Evolutionary conservation across 495 filamentous ascomycete genomes (phyloP).

Genomic region (Talaromyces wortmannii): DNA sequence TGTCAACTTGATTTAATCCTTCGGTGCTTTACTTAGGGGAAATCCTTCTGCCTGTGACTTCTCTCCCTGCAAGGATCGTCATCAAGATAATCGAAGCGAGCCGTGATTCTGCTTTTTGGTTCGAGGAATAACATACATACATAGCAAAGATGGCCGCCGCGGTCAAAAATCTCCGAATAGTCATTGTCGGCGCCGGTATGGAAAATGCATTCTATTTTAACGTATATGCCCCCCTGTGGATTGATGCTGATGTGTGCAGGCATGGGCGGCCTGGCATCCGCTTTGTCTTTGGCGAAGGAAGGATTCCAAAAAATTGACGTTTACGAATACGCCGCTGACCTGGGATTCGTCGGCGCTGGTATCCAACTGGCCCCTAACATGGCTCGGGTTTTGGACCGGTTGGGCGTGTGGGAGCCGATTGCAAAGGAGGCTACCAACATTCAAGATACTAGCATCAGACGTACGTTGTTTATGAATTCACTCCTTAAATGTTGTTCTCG

Average conservation of each 20-base stretch:
- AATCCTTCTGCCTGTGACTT: too few species aligned
- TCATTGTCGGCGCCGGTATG: constrained; percentile 35
- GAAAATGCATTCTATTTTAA: background rate
- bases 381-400: constrained; percentile 61
- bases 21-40: too few species aligned
- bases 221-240: background rate
- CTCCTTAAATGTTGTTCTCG: background rate
- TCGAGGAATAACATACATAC: background rate
- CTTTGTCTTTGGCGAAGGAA: constrained; percentile 65
- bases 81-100: too few species aligned
- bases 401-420: constrained; percentile 65
- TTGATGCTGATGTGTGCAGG: constrained; percentile 30
- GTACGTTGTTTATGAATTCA: constrained; percentile 16
- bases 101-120: too few species aligned
- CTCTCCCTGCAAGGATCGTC: too few species aligned
- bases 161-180: constrained; percentile 34
- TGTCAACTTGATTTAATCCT: too few species aligned
- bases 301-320: constrained; percentile 68
- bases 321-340: constrained; percentile 63
- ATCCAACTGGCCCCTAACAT: constrained; percentile 81
- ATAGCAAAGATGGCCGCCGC: constrained; percentile 17
- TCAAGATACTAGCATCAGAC: constrained; percentile 44
- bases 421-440: constrained; percentile 53
- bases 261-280: constrained; percentile 70
- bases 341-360: constrained; percentile 77